A percentile compares a stretch with the other conserved stretches of the same genome.
Conservation (phyloP, 495 filamentous ascomycete species). For the Penicillium chermesinum region DNA sequence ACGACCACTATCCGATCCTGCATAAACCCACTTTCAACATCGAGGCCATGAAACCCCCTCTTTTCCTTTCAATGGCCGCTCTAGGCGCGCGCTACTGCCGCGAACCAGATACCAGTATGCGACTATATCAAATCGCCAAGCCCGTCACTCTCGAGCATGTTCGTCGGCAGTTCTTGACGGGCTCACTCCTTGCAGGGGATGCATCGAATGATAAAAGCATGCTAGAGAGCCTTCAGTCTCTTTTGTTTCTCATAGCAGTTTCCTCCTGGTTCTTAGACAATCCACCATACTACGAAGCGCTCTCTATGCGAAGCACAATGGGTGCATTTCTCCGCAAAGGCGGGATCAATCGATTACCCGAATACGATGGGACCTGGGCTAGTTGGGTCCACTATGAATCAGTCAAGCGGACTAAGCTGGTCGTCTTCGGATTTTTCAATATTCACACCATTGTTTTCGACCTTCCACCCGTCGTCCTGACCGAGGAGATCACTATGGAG, state of each 20-base stretch:
- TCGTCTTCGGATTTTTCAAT: constrained; percentile 47
- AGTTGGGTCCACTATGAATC: constrained; percentile 48
- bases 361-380: constrained; percentile 32
- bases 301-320: constrained; percentile 33
- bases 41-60: constrained; percentile 49
- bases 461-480: constrained; percentile 50
- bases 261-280: constrained; percentile 36
- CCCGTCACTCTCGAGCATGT: constrained; percentile 36
- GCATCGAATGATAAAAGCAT: constrained; percentile 22
- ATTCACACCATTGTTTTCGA: constrained; percentile 48
- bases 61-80: constrained; percentile 59
- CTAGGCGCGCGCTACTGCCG: constrained; percentile 60
- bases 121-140: constrained; percentile 46
- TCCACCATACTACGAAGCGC: constrained; percentile 30
- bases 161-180: constrained; percentile 28
- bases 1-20: constrained; percentile 64
- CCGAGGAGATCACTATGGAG: constrained; percentile 56
- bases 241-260: constrained; percentile 31
- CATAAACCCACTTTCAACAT: constrained; percentile 59
- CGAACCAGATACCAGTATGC: constrained; percentile 38
- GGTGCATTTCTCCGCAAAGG: constrained; percentile 31
- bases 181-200: constrained; percentile 12
- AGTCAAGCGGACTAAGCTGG: constrained; percentile 42
- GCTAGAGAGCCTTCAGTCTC: constrained; percentile 29
- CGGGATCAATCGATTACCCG: constrained; percentile 30